Percentiles rank a stretch among this genome's conserved stretches.
phyloP scores from a whole-genome alignment of 2,329 filamentous ascomycete genomes.

The Colletotrichum lupini region DNA sequence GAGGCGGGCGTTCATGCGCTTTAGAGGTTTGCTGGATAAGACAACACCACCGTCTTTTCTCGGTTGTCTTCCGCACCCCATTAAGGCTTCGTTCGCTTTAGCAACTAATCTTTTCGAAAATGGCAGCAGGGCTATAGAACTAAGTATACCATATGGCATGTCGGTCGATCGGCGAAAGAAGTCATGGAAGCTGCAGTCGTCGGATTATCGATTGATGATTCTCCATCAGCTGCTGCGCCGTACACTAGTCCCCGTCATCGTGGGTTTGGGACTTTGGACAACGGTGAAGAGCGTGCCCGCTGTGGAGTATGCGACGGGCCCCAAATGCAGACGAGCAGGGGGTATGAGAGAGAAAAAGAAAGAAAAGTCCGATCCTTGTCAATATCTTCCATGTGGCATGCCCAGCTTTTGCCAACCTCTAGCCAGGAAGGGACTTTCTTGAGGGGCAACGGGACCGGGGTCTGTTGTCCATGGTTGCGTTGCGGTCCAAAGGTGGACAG shows the following conservation, averaged over 20 bases:
- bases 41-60: conserved; percentile 2
- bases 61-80: neutral
- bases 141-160: neutral
- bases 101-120: neutral
- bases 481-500: conserved; percentile 3
- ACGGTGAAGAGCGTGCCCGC: neutral
- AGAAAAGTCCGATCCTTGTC: conserved; percentile 22
- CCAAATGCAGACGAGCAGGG: conserved; percentile 15
- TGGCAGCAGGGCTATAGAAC: neutral
- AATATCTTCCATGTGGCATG: conserved; percentile 19
- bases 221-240: neutral
- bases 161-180: neutral
- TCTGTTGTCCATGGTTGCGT: neutral
- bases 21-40: conserved; percentile 1
- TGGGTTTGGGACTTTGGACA: neutral
- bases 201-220: neutral
- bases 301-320: neutral
- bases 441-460: conserved; percentile 12
- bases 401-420: neutral
- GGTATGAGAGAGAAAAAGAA: neutral
- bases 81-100: neutral
- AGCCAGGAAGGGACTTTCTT: conserved; percentile 17
- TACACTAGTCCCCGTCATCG: neutral
- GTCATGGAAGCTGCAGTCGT: neutral
- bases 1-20: conserved; percentile 22